Conservation (phyloP, 768 basidiomycete species). For the Boletus speciosus region DNA sequence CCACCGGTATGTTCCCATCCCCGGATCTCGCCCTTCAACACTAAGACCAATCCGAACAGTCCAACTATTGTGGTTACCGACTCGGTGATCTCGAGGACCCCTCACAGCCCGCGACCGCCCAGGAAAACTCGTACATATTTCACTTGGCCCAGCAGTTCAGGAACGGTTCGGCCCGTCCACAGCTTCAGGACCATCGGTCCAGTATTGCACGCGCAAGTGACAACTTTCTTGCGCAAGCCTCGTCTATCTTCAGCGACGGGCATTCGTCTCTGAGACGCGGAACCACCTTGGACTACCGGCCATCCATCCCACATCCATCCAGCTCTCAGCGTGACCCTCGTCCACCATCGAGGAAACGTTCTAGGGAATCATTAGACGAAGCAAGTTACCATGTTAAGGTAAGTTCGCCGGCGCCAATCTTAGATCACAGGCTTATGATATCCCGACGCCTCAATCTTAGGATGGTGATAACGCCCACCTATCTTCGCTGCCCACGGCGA, state of each 20-base stretch:
- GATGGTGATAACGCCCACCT: slow-evolving; percentile 19
- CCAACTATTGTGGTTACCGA: slow-evolving; percentile 16
- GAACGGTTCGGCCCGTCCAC: slow-evolving; percentile 17
- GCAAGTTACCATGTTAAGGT: slow-evolving; percentile 30
- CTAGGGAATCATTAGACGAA: slow-evolving; percentile 30
- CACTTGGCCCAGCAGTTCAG: slow-evolving; percentile 25
- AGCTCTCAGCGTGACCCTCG: slow-evolving; percentile 17
- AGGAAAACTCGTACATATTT: slow-evolving; percentile 20
- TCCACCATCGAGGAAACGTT: slow-evolving; percentile 32
- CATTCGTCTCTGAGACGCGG: slow-evolving; percentile 18
- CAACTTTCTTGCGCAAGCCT: slow-evolving; percentile 31
- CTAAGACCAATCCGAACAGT: slow-evolving; percentile 12
- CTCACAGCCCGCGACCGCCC: slow-evolving; percentile 8
- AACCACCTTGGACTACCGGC: slow-evolving; percentile 15
- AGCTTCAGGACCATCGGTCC: slow-evolving; percentile 29
- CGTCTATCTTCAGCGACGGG: slow-evolving; percentile 28
- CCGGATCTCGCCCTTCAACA: background rate
- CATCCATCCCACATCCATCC: slow-evolving; percentile 13
- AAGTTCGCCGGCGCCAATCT: slow-evolving; percentile 28
- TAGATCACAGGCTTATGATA: slow-evolving; percentile 24
- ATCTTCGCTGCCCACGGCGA: slow-evolving; percentile 17
- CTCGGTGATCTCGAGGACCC: slow-evolving; percentile 13
- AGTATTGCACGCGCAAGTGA: slow-evolving; percentile 33
- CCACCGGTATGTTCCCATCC: slow-evolving; percentile 16
- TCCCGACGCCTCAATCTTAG: slow-evolving; percentile 26